Evolutionary conservation across 179 eudicot genomes (phyloP).

Genomic region (Actinidia polygama): DNA sequence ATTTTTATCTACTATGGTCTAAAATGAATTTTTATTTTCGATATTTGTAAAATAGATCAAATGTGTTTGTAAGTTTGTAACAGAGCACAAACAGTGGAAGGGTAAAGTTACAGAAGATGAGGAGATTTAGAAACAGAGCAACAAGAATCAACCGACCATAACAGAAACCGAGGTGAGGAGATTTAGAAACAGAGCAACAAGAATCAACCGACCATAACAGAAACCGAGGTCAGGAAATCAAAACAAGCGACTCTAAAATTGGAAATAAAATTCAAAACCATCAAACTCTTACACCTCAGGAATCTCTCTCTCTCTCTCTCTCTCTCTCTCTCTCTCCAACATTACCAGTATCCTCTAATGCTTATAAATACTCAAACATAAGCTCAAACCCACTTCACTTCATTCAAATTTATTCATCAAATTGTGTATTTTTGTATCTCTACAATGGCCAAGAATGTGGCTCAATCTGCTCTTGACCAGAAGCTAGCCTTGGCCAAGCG

Average conservation of each 20-base stretch:
- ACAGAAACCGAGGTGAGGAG: too few species aligned
- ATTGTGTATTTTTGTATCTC: neutral
- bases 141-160: too few species aligned
- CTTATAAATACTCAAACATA: slow-evolving; percentile 5
- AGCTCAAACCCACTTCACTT: neutral
- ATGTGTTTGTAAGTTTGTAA: too few species aligned
- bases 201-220: neutral
- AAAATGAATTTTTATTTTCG: too few species aligned
- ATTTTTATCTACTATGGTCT: too few species aligned
- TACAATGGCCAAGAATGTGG: slow-evolving; percentile 52
- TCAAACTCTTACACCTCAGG: slow-evolving; percentile 5
- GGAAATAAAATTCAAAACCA: slow-evolving; percentile 15
- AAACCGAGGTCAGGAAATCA: neutral
- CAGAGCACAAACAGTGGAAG: too few species aligned
- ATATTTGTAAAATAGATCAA: too few species aligned
- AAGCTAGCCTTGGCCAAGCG: slow-evolving; percentile 86
- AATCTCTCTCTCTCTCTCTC: slow-evolving; percentile 6
- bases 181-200: neutral
- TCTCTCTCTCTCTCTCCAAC: neutral
- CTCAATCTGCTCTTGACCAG: slow-evolving; percentile 56
- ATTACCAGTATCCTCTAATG: neutral
- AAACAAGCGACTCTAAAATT: slow-evolving; percentile 22
- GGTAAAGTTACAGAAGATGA: too few species aligned
- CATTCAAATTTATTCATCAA: neutral
- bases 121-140: neutral